phyloP scores from a whole-genome alignment of 495 filamentous ascomycete genomes.

The Geoglossum glabrum region DNA sequence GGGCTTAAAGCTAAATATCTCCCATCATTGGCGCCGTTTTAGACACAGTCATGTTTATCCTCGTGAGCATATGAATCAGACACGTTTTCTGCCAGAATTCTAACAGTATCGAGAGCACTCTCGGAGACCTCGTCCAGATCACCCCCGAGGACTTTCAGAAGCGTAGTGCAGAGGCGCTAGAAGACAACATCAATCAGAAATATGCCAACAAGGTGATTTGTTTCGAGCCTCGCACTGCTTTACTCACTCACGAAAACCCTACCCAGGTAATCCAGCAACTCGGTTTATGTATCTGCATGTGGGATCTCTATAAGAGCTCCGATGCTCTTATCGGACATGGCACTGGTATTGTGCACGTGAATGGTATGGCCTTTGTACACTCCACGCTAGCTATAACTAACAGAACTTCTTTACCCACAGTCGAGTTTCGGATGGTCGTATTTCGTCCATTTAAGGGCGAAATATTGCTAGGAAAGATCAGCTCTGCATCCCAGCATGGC shows the following conservation, averaged over 20 bases:
- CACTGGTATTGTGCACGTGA: constrained; percentile 74
- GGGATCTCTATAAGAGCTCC: constrained; percentile 64
- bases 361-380: constrained; percentile 32
- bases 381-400: background rate
- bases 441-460: constrained; percentile 91
- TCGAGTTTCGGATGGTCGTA: constrained; percentile 80
- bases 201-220: constrained; percentile 78
- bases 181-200: constrained; percentile 88
- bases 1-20: background rate
- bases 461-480: constrained; percentile 64
- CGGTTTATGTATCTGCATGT: constrained; percentile 80
- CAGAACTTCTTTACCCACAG: constrained; percentile 21
- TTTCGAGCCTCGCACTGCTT: constrained; percentile 19
- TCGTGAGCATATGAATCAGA: constrained; percentile 19
- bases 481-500: constrained; percentile 43
- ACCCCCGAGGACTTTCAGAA: constrained; percentile 68
- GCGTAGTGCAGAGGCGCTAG: constrained; percentile 53
- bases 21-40: background rate
- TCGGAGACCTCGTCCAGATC: constrained; percentile 85
- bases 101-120: constrained; percentile 30
- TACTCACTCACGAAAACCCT: background rate
- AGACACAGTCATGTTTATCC: constrained; percentile 29
- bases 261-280: constrained; percentile 52
- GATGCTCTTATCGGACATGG: constrained; percentile 88
- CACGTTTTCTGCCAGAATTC: background rate